Base-by-base conservation (phyloP, 1,284 basidiomycete species). In the Apiotrichum domesticum region DNA sequence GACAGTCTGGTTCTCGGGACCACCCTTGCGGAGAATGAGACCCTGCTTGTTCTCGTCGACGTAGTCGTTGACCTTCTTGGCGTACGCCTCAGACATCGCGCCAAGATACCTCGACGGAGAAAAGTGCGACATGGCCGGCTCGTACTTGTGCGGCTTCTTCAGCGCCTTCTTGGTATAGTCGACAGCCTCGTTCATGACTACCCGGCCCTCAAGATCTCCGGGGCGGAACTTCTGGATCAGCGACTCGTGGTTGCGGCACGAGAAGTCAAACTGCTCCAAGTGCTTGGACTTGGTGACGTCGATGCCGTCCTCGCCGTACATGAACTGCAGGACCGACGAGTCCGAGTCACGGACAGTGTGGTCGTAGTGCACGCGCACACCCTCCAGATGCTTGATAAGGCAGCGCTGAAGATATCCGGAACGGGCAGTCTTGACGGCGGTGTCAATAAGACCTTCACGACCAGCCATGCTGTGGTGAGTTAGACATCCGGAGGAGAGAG, bases 391-490 rank as follows among this genome's bases (percentile, higher is more conserved):
- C 78, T 98, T 99, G 82, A 98, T 96, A 65, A 98, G 80, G 79
- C 96, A 98, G 57, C 96, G 85, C 74, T 99, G 96, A 46, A 99
- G 83, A 76, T 99, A 99, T 29, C 96, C 96, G 9, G 96, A 99
- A 63, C 96, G 90, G 63, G 90, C 91, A 5, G 96, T 99, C 79
- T 99, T 99, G 77, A 99, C 96, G 50, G 96, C 96, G 9, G 96
- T 99, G 74, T 99, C 96, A 70, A 98, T 99, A 37, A 99, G 83
- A 75, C 96, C 96, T 79, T 98, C 96, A 67, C 96, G 86, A 54
- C 96, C 96, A 58, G 96, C 94, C 96, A 99, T 99, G 77, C 96
- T 98, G 37, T 6, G 21, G 52, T 47, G 21, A 47, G 51, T 21
- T n/a, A 11, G 21, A 29, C 29, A 29, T 29, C 29, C 29, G 29